Evolutionary conservation across 331 rosid genomes (phyloP), one percentile per base, ranked within the genome.

Genomic region (Phaseolus coccineus): DNA sequence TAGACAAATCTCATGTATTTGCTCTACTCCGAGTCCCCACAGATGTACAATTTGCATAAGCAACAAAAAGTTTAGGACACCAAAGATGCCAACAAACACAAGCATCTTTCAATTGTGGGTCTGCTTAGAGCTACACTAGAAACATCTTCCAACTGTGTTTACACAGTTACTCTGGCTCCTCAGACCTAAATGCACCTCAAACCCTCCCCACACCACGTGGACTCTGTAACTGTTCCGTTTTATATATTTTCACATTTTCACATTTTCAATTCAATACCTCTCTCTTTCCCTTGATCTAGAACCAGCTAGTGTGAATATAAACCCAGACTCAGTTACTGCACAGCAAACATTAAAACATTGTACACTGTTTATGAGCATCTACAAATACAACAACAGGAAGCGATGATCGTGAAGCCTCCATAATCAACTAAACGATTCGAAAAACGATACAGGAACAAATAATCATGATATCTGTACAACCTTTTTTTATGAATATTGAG

Each of bases 401-500:
- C 73, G 67, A 51, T 48, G 73, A 80, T 71, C 81, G 40, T 64
- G 59, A 65, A 74, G 48, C 58, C 48, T 66, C 53, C 73, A 63
- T 11, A 42, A 40, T 73, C 27, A 71, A 51, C 52, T 7, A 40
- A 8, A 2, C 8, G 11, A 8, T 40, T 40, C 46, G 3, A 35
- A 7, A 19, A 28, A 73, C 69, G n/a, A 62, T 62, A 25, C 28
- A 62, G 47, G 5, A 30, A 30, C 2, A n/a, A n/a, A 15, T 35
- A 27, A 48, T 9, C 27, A 37, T 56, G 9, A 25, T 53, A 57
- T 82, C 87, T 90, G 44, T 87, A 88, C 92, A 88, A 48, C 22
- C 77, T 73, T 39, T 10, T 12, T 33, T 27, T 37, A 37, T 37
- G 6, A 46, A 46, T 46, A 46, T 69, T 0, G 3, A 40, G 37